Evolutionary conservation across 1,284 basidiomycete genomes (phyloP).

Genomic region (Apiotrichum akiyoshidainum): DNA sequence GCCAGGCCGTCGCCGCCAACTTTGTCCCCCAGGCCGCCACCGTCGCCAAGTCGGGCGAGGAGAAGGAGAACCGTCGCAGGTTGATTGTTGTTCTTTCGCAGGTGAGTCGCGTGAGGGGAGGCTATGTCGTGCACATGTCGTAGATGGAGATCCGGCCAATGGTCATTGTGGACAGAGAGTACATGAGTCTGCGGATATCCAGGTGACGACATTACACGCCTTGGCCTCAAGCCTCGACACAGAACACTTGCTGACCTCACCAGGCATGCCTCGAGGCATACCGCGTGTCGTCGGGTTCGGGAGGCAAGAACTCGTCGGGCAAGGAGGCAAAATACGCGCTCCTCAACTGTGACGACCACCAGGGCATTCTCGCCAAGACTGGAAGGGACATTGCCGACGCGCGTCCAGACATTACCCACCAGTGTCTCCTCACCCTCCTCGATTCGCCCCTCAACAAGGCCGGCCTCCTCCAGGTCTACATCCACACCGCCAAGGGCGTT

Average conservation of each 20-base stretch:
- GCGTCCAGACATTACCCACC: constrained; percentile 96
- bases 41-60: constrained; percentile 61
- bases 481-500: constrained; percentile 94
- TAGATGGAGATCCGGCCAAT: too few relatives aligned
- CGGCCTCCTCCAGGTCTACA: constrained; percentile 93
- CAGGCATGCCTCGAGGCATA: constrained; percentile 92
- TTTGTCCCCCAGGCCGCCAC: constrained; percentile 57
- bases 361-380: constrained; percentile 96
- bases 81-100: constrained; percentile 79
- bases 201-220: too few relatives aligned
- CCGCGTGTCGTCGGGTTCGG: constrained; percentile 64
- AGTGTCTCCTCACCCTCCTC: constrained; percentile 93
- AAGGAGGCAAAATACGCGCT: constrained; percentile 93
- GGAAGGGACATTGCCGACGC: constrained; percentile 98
- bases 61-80: constrained; percentile 63
- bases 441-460: constrained; percentile 99
- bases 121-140: too few relatives aligned
- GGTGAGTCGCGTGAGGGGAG: constrained; percentile 26
- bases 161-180: too few relatives aligned
- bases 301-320: constrained; percentile 52
- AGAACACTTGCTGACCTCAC: constrained; percentile 47
- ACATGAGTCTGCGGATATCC: not conserved
- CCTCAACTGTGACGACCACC: constrained; percentile 98
- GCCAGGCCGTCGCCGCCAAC: constrained; percentile 31
- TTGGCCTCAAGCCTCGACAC: not conserved